A percentile compares a stretch with the other conserved stretches of the same genome.
Evolutionary conservation across 2,329 filamentous ascomycete genomes (phyloP).

Genomic region (Aureobasidium sp.): DNA sequence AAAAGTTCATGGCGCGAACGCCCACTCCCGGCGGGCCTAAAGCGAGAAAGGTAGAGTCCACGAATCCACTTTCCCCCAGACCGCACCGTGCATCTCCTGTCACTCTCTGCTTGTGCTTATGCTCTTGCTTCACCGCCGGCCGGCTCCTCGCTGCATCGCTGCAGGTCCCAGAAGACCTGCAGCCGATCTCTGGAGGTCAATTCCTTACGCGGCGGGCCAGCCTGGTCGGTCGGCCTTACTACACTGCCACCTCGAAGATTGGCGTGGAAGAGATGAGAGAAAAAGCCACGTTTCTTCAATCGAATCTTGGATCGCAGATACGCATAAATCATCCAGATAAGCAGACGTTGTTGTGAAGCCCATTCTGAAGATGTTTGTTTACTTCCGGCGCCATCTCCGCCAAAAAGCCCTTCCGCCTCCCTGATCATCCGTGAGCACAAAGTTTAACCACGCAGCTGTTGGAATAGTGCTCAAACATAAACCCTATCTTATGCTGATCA

Average conservation of each 20-base stretch:
- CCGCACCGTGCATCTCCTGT: slow-evolving; percentile 10
- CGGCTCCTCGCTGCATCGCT: slow-evolving; percentile 2
- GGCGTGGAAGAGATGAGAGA: neutral
- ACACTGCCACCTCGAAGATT: neutral
- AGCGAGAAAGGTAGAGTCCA: neutral
- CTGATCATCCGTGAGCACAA: neutral
- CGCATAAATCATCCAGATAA: neutral
- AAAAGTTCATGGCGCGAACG: slow-evolving; percentile 9
- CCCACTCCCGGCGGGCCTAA: neutral
- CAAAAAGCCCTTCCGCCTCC: neutral
- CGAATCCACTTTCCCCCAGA: slow-evolving; percentile 13
- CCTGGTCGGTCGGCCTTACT: neutral
- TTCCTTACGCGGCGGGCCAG: neutral
- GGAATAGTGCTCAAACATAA: neutral
- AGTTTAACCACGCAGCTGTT: neutral
- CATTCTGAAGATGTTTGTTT: neutral
- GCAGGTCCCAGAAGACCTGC: slow-evolving; percentile 10
- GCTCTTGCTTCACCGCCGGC: neutral
- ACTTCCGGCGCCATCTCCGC: neutral
- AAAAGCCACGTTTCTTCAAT: neutral
- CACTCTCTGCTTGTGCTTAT: neutral
- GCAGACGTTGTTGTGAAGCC: neutral
- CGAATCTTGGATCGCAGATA: neutral
- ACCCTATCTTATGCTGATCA: slow-evolving; percentile 12
- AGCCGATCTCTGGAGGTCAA: slow-evolving; percentile 2